phyloP scores from a whole-genome alignment of 2,329 filamentous ascomycete species.

The Chalara sp. region DNA sequence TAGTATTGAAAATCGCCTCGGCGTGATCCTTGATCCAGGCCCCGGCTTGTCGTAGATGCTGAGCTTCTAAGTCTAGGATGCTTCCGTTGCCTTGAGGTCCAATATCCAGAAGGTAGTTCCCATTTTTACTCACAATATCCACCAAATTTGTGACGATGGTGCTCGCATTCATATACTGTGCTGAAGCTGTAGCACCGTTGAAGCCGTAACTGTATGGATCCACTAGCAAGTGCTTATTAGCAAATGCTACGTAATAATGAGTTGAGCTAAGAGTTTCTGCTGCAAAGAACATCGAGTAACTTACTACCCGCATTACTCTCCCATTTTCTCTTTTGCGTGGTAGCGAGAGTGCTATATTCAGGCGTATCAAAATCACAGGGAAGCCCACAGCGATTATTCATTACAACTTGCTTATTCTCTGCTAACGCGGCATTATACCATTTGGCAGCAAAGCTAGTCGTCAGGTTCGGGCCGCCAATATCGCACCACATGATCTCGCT shows the following conservation, averaged over 20 bases:
- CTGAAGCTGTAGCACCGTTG: conserved; percentile 44
- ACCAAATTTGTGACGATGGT: conserved; percentile 40
- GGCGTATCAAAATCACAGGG: conserved; percentile 52
- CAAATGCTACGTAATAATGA: no score
- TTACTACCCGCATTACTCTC: conserved; percentile 45
- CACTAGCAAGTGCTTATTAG: conserved; percentile 23
- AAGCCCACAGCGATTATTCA: conserved; percentile 50
- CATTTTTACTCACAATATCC: conserved; percentile 46
- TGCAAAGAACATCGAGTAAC: no score
- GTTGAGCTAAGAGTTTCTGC: no score
- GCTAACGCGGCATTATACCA: conserved; percentile 34
- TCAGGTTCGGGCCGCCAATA: conserved; percentile 34
- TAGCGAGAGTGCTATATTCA: conserved; percentile 44
- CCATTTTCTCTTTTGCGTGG: conserved; percentile 48
- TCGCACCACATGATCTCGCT: conserved; percentile 44
- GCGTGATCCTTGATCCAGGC: conserved; percentile 44
- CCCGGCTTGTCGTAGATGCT: conserved; percentile 42
- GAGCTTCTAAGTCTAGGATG: conserved; percentile 40
- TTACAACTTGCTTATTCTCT: conserved; percentile 39
- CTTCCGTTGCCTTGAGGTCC: conserved; percentile 46
- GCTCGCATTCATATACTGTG: conserved; percentile 43
- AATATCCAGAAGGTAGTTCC: conserved; percentile 48
- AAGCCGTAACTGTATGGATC: conserved; percentile 53
- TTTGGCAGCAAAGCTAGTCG: conserved; percentile 30
- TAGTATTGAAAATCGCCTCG: conserved; percentile 50